Percentiles rank a stretch among this genome's conserved stretches.
Conservation (phyloP, 2,329 filamentous ascomycete genomes). For the Cordyceps tenuipes region DNA sequence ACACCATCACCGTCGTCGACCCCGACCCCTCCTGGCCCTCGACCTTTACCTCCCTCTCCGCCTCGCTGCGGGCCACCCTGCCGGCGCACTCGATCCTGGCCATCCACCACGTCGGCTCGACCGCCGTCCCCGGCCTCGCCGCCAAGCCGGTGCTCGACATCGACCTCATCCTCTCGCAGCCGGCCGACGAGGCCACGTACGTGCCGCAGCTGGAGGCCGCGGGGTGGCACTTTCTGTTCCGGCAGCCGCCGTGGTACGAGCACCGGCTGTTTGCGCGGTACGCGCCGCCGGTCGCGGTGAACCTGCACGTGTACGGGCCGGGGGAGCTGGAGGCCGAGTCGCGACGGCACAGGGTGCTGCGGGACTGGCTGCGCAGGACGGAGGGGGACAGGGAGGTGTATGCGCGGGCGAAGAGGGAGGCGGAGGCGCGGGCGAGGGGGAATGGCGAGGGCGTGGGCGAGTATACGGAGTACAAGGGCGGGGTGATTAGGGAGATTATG, state of each 20-base stretch:
- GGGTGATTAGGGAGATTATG: slow-evolving; percentile 29
- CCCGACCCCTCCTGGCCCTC: slow-evolving; percentile 23
- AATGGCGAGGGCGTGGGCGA: slow-evolving; percentile 25
- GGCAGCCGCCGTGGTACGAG: slow-evolving; percentile 34
- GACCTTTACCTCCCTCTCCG: slow-evolving; percentile 18
- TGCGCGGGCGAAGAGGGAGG: slow-evolving; percentile 29
- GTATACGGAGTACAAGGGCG: slow-evolving; percentile 35
- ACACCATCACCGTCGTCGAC: slow-evolving; percentile 20
- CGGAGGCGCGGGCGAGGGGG: slow-evolving; percentile 21
- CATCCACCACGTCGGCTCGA: slow-evolving; percentile 37
- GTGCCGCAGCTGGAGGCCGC: slow-evolving; percentile 28
- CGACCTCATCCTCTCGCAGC: slow-evolving; percentile 34
- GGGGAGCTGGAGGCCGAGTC: slow-evolving; percentile 30
- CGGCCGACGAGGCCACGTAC: slow-evolving; percentile 28
- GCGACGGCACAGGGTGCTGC: slow-evolving; percentile 32
- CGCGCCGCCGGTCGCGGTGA: too few relatives aligned
- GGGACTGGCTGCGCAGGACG: slow-evolving; percentile 31
- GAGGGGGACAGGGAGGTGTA: slow-evolving; percentile 32
- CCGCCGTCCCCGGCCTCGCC: slow-evolving; percentile 33
- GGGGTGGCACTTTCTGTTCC: slow-evolving; percentile 33
- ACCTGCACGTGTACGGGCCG: slow-evolving; percentile 36
- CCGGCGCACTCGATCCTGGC: slow-evolving; percentile 20
- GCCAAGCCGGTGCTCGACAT: slow-evolving; percentile 41
- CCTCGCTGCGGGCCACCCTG: slow-evolving; percentile 22
- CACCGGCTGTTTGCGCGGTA: slow-evolving; percentile 31